Evolutionary conservation across 176 grass and related monocot species (phyloP), one percentile per base, ranked within the genome.

Genomic region (Juncus inflexus): DNA sequence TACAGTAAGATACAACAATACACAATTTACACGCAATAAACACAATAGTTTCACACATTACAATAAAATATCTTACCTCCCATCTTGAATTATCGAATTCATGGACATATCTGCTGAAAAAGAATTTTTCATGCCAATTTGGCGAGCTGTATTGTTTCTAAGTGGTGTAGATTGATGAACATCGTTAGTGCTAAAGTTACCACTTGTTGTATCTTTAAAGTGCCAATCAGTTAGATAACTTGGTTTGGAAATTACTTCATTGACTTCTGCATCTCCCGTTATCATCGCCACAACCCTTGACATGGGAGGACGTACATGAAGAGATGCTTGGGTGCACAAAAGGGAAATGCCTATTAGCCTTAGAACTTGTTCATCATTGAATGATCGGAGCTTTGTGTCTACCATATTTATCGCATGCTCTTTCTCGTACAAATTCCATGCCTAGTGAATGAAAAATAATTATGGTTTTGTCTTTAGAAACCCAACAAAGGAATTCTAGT

Each of bases 211-310:
- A 35, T 12, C 79, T 39, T 72, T 80, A 69, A 90, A 58, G 57
- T 92, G 81, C 78, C 75, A 87, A 6, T 83, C 86, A 0, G 86
- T 82, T 64, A 95, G 63, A 58, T 92, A 92, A 64, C 81, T 79
- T 7, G 89, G 89, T 74, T 75, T 84, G 12, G 58, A 57, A 7
- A 63, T 66, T 2, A 70, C 78, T 41, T 85, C 60, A 3, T 11
- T 3, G 15, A 78, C 73, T 60, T 80, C 73, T 0, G 76, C 64
- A 9, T 83, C 79, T 1, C 82, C 85, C 0, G 54, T 10, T 5
- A 95, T 79, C 78, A 95, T 86, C 5, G 73, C 6, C 10, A 95
- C 82, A 0, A 86, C 82, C 45, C 77, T 73, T 3, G 90, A 95
- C 90, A 95, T 95, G 40, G 79, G 9, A 5, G 85, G 90, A 3